A percentile compares a stretch with the other conserved stretches of the same genome.
Evolutionary conservation across 208 protist genomes (phyloP).

Genomic region (Leishmania guyanensis): DNA sequence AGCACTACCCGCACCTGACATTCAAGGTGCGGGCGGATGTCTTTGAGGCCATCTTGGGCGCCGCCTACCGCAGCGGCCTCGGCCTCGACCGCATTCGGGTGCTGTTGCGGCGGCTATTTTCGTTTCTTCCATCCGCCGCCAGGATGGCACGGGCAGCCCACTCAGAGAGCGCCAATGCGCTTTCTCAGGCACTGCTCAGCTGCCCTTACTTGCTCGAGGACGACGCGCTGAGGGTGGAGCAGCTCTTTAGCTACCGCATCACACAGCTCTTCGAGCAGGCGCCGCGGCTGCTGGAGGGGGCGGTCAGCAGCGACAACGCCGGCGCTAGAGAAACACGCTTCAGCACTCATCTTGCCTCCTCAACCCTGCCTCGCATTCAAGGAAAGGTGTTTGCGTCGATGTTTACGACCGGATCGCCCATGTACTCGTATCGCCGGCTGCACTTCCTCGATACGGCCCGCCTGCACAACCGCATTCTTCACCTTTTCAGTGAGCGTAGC

Average conservation of each 20-base stretch:
- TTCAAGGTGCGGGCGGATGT: slow-evolving; percentile 69
- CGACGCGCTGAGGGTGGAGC: slow-evolving; percentile 5
- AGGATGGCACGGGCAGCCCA: background rate
- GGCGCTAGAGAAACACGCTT: background rate
- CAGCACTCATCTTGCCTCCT: slow-evolving; percentile 41
- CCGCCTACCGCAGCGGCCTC: slow-evolving; percentile 41
- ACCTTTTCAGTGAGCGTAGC: slow-evolving; percentile 24
- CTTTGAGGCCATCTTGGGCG: slow-evolving; percentile 67
- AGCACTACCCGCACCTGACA: slow-evolving; percentile 19
- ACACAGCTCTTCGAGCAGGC: slow-evolving; percentile 16
- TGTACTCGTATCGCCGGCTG: slow-evolving; percentile 62
- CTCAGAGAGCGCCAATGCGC: background rate
- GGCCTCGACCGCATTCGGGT: slow-evolving; percentile 50
- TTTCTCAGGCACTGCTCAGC: slow-evolving; percentile 2
- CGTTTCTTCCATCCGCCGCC: slow-evolving; percentile 23
- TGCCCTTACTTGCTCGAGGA: slow-evolving; percentile 25
- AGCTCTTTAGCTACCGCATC: slow-evolving; percentile 19
- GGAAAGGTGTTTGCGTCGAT: slow-evolving; percentile 58
- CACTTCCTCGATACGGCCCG: slow-evolving; percentile 30
- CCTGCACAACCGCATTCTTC: slow-evolving; percentile 62
- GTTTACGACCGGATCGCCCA: slow-evolving; percentile 58
- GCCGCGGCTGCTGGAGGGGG: slow-evolving; percentile 9
- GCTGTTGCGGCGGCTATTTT: slow-evolving; percentile 48
- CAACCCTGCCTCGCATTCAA: slow-evolving; percentile 55
- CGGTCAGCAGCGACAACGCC: background rate